Evolutionary conservation across 345 rosid species (phyloP), one percentile per base, ranked within the genome.

Genomic region (Syzygium aqueum): DNA sequence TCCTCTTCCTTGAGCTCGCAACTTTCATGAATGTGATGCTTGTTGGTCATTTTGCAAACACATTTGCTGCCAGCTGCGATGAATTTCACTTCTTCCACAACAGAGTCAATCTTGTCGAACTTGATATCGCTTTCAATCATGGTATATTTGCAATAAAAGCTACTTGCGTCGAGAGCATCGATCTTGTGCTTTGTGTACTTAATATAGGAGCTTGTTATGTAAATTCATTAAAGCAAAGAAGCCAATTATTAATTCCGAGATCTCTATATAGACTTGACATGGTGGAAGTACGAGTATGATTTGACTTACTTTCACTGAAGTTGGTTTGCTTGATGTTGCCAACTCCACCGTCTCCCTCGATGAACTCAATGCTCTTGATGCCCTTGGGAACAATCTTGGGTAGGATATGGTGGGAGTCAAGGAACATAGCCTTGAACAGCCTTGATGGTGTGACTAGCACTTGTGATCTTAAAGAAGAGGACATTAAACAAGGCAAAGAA

Each of bases 261-360:
- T 40, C 7, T 30, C 21, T 85, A 33, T 11, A n/a, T 15, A 46
- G 33, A 85, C 6, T 53, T 6, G 12, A 86, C 16, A 25, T 50
- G 83, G 21, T 14, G 11, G 13, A n/a, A 49, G 17, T 4, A 86
- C 16, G 10, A 6, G n/a, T 85, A 8, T 54, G 49, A 6, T 77
- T 84, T 5, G 0, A 28, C 84, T 82, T 82, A 82, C 84, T 54
- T 16, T 84, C 85, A 37, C 6, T 15, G 2, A 84, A 86, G 82
- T 56, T 87, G 33, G 87, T 33, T 49, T 89, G 46, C 85, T 85
- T 92, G 87, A 90, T 87, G 86, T 85, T 91, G 27, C 92, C 92
- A 28, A 89, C 89, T 19, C 92, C 92, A 12, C 94, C 94, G 85
- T 89, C 86, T 5, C 94, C 94, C 89, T 90, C 86, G 11, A 92